Conservation (phyloP, 345 rosid species). For the Eucalyptus globulus region DNA sequence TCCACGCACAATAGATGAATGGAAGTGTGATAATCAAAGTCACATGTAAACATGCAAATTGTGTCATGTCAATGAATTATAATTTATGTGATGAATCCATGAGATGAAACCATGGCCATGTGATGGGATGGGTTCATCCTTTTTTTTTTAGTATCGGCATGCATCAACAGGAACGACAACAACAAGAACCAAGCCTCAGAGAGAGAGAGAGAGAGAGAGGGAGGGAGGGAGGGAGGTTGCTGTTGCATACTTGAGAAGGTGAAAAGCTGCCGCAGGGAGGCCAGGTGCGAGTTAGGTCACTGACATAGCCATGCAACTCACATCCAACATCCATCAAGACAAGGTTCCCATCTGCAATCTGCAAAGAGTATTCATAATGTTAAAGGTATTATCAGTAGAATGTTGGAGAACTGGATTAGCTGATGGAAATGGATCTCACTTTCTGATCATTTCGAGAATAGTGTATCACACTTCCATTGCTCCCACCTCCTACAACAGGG, state of each 20-base stretch:
- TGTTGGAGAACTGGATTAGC: not conserved
- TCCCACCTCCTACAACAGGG: constrained; percentile 95
- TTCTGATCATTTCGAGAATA: constrained; percentile 90
- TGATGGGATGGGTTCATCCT: not conserved
- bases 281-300: constrained; percentile 98
- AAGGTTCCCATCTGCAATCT: constrained; percentile 81
- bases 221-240: not conserved
- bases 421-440: constrained; percentile 26
- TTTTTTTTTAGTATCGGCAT: not conserved
- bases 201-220: too few species aligned
- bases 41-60: not conserved
- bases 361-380: constrained; percentile 2
- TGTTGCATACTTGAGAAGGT: constrained; percentile 47
- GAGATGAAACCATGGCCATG: not conserved
- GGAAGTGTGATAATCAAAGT: not conserved
- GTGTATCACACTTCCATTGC: constrained; percentile 84
- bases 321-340: constrained; percentile 98
- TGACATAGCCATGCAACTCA: constrained; percentile 90
- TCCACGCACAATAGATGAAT: not conserved
- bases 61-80: not conserved
- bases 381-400: not conserved
- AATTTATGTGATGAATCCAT: not conserved
- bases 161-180: not conserved
- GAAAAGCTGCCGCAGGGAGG: constrained; percentile 78
- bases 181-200: not conserved